phyloP scores from a whole-genome alignment of 345 rosid species.

The Brassica cretica region DNA sequence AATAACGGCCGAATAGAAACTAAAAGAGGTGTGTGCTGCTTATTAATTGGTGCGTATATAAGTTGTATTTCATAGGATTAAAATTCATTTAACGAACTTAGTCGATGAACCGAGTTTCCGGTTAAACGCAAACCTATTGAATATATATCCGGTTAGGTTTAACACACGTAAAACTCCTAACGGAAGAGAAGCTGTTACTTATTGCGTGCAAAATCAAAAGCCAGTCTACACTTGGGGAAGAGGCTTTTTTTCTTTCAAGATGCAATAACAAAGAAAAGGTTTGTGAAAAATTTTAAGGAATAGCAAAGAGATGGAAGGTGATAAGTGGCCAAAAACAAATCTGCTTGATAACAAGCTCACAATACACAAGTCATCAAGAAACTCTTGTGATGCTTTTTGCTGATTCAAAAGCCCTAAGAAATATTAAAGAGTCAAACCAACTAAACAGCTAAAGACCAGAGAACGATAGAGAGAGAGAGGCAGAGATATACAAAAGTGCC shows the following conservation, averaged over 20 bases:
- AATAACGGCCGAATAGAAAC: not conserved
- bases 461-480: not conserved
- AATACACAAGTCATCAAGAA: constrained; percentile 24
- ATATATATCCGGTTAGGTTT: constrained; percentile 8
- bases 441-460: constrained; percentile 18
- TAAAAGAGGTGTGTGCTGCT: not conserved
- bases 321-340: not conserved
- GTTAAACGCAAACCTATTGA: not conserved
- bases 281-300: not conserved
- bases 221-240: not conserved
- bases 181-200: not conserved
- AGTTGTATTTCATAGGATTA: not conserved
- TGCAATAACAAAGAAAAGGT: not conserved
- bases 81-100: not conserved
- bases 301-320: not conserved
- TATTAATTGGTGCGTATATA: not conserved
- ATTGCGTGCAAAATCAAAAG: not conserved
- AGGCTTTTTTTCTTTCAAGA: not conserved
- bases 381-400: constrained; percentile 11
- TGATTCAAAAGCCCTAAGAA: constrained; percentile 29
- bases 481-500: constrained; percentile 34
- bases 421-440: constrained; percentile 8
- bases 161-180: not conserved
- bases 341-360: constrained; percentile 22
- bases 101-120: not conserved